phyloP scores from a whole-genome alignment of 2,329 filamentous ascomycete species.

The Rhexocercosporidium sp. region DNA sequence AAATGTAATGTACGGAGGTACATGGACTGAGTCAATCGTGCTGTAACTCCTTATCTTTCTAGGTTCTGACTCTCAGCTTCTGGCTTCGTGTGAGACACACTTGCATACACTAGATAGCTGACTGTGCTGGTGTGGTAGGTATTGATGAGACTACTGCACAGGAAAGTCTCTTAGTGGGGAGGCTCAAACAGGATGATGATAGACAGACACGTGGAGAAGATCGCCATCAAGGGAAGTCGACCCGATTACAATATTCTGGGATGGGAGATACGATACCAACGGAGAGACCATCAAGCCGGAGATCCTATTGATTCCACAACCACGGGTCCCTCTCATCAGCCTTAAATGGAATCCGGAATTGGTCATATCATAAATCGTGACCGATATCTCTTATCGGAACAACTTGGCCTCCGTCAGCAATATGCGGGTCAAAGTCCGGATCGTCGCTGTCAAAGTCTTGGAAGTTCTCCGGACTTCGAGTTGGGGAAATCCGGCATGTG shows the following conservation, averaged over 20 bases:
- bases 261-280: not conserved
- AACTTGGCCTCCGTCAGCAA: not conserved
- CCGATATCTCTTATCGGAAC: not conserved
- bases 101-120: not conserved
- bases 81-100: not conserved
- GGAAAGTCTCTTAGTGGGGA: not conserved
- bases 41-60: not conserved
- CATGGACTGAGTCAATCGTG: not conserved
- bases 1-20: not conserved
- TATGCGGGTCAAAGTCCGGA: not conserved
- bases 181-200: not conserved
- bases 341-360: not conserved
- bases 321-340: not conserved
- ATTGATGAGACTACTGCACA: not conserved
- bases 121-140: not conserved
- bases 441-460: not conserved
- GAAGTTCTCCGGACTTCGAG: not conserved
- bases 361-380: not conserved
- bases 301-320: not conserved
- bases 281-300: not conserved
- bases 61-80: not conserved
- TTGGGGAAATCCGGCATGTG: not conserved
- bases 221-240: not conserved
- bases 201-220: constrained; percentile 2
- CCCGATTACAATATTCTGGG: not conserved